These are phyloP conservation scores for Fusarium avenaceum DNA, from an alignment of 2,329 filamentous ascomycete species.

Conservation along the genomic window DNA sequence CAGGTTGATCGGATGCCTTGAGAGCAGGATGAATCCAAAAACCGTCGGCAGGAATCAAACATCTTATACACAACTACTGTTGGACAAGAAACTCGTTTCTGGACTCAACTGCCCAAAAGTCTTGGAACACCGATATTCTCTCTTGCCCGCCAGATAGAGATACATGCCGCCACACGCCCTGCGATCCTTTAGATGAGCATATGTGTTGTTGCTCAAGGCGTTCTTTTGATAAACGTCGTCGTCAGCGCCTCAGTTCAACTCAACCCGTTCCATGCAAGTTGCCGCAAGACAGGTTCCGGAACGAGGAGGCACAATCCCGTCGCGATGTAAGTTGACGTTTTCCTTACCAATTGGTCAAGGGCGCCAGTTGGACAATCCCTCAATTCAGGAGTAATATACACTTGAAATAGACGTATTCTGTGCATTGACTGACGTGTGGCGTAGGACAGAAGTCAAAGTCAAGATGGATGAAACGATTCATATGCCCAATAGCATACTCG, in stretches of 20 bases:
- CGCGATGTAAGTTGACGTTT: slow-evolving; percentile 3
- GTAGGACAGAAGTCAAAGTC: slow-evolving; percentile 21
- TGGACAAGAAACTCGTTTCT: slow-evolving; percentile 1
- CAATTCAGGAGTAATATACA: slow-evolving; percentile 8
- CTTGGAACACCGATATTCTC: not conserved
- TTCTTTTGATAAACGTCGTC: slow-evolving; percentile 14
- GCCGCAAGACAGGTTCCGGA: slow-evolving; percentile 6
- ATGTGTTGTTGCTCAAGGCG: slow-evolving; percentile 34
- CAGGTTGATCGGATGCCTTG: slow-evolving; percentile 9
- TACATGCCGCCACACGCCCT: slow-evolving; percentile 29
- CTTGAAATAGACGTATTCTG: slow-evolving; percentile 12
- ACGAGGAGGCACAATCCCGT: not conserved
- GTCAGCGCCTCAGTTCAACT: slow-evolving; percentile 25
- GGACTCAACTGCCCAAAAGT: not conserved
- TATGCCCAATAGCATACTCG: slow-evolving; percentile 11
- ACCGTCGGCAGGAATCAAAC: not conserved
- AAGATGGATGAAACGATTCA: slow-evolving; percentile 17
- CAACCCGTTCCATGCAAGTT: slow-evolving; percentile 17
- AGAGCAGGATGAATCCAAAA: not conserved
- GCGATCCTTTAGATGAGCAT: slow-evolving; percentile 12
- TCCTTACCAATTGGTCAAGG: slow-evolving; percentile 20
- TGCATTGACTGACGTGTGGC: slow-evolving; percentile 17
- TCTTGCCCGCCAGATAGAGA: not conserved
- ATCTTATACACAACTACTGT: slow-evolving; percentile 24
- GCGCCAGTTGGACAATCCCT: slow-evolving; percentile 15